A percentile compares a stretch with the other conserved stretches of the same genome.
Conservation (phyloP, 805 yeast species). For the Saturnispora kantuleensis region DNA sequence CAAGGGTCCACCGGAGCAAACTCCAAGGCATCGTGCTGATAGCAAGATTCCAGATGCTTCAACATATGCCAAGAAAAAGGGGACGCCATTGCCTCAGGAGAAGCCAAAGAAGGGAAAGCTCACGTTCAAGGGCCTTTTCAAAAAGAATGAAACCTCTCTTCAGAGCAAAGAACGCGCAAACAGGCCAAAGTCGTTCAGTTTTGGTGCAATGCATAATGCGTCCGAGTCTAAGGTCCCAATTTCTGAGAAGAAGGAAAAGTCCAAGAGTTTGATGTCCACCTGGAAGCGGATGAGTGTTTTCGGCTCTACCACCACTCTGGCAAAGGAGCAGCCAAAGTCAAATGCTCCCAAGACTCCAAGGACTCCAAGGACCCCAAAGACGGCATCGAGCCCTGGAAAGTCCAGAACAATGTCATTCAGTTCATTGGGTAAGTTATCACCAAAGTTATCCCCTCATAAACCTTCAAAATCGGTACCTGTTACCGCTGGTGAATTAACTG, state of each 20-base stretch:
- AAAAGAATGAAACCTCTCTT: slow-evolving; percentile 8
- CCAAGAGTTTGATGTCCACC: slow-evolving; percentile 21
- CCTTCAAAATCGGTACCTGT: slow-evolving; percentile 9
- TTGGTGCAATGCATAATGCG: slow-evolving; percentile 4
- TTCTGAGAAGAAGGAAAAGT: slow-evolving; percentile 18
- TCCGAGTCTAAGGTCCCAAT: slow-evolving; percentile 9
- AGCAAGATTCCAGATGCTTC: not conserved
- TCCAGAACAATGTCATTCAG: slow-evolving; percentile 5
- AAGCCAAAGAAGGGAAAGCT: slow-evolving; percentile 17
- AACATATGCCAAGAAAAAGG: not conserved
- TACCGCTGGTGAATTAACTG: not conserved
- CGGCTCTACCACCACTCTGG: not conserved
- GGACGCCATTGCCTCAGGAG: not conserved
- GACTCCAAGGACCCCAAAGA: not conserved
- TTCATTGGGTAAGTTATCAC: slow-evolving; percentile 1
- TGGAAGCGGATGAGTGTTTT: slow-evolving; percentile 25
- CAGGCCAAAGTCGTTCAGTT: slow-evolving; percentile 13
- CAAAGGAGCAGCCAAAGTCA: not conserved
- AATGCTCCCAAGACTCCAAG: not conserved
- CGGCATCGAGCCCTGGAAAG: not conserved
- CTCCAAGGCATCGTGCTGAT: not conserved
- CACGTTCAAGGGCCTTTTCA: slow-evolving; percentile 24
- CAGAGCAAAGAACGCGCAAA: not conserved
- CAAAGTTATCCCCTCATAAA: slow-evolving; percentile 8
- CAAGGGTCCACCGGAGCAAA: too few relatives aligned